Percentiles rank a stretch among this genome's conserved stretches.
These are phyloP conservation scores for Taiwanofungus camphoratus DNA, from an alignment of 1,284 basidiomycete species.

Conservation along the genomic window DNA sequence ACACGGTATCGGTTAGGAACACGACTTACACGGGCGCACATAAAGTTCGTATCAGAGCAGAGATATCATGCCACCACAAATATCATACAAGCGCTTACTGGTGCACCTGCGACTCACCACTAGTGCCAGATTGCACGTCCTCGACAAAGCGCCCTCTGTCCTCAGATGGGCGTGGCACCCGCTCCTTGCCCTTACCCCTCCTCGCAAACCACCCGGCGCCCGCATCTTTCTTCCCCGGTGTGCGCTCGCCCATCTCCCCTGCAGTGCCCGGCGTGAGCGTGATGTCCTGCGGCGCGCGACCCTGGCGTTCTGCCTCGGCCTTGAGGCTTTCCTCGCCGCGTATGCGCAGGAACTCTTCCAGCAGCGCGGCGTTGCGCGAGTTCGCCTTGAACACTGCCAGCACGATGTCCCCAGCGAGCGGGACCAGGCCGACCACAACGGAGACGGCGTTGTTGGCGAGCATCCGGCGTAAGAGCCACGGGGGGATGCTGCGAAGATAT, in stretches of 20 bases:
- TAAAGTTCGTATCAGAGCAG: neutral
- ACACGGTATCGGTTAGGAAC: neutral
- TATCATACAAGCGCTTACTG: neutral
- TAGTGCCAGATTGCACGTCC: conserved; percentile 11
- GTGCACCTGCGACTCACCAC: neutral
- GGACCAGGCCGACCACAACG: conserved; percentile 70
- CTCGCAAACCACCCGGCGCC: conserved; percentile 21
- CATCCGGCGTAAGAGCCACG: conserved; percentile 71
- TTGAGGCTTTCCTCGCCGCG: conserved; percentile 62
- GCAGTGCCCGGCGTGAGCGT: too few relatives aligned
- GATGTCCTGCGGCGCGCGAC: conserved; percentile 31
- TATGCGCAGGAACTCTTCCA: conserved; percentile 68
- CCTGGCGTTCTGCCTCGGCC: conserved; percentile 35
- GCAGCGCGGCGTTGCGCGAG: conserved; percentile 75
- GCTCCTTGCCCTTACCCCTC: conserved; percentile 17
- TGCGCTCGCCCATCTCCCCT: conserved; percentile 30
- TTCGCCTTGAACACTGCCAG: conserved; percentile 84
- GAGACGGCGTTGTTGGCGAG: conserved; percentile 76
- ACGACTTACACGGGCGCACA: neutral
- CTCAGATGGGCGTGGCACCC: conserved; percentile 2
- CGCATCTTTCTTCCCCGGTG: conserved; percentile 23
- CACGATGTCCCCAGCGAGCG: conserved; percentile 74
- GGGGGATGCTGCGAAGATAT: conserved; percentile 44
- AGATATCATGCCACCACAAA: neutral
- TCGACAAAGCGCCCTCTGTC: conserved; percentile 22